Percentiles rank a stretch among this genome's conserved stretches.
Conservation (phyloP, 2,329 filamentous ascomycete species). For the Ambrosiella xylebori region DNA sequence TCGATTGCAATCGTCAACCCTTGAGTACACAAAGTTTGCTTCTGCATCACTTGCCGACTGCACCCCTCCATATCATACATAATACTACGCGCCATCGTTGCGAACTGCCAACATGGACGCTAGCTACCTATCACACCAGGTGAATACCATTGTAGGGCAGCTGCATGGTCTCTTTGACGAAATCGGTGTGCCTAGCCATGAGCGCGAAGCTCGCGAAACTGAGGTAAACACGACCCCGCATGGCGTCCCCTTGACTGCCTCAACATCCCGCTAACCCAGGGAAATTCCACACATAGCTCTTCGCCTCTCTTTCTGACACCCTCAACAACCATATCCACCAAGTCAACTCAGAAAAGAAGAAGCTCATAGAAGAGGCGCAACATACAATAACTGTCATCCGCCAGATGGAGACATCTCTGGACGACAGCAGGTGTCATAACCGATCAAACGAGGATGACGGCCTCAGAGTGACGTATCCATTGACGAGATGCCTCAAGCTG, state of each 20-base stretch:
- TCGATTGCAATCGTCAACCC: not conserved
- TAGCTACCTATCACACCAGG: constrained; percentile 83
- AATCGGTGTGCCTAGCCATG: constrained; percentile 86
- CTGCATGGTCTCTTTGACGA: constrained; percentile 93
- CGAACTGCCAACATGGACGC: constrained; percentile 46
- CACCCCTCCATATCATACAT: not conserved
- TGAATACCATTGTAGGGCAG: constrained; percentile 83
- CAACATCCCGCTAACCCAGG: not conserved
- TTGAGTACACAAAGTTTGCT: not conserved
- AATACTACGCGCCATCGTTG: not conserved
- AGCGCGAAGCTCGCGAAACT: constrained; percentile 74
- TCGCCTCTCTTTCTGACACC: constrained; percentile 78
- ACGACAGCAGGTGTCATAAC: constrained; percentile 50
- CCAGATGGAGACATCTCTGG: constrained; percentile 84
- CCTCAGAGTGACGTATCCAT: constrained; percentile 64
- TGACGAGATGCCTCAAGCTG: constrained; percentile 58
- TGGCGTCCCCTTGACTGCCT: not conserved
- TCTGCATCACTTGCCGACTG: not conserved
- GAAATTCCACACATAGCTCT: constrained; percentile 43
- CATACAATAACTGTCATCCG: constrained; percentile 69
- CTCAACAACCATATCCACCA: constrained; percentile 75
- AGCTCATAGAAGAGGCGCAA: constrained; percentile 77
- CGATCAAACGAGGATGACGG: constrained; percentile 50
- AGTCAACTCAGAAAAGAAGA: constrained; percentile 76
- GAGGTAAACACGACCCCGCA: constrained; percentile 42